Base-by-base conservation (phyloP, 2,329 filamentous ascomycete species). In the Ceratocystis harringtonii region DNA sequence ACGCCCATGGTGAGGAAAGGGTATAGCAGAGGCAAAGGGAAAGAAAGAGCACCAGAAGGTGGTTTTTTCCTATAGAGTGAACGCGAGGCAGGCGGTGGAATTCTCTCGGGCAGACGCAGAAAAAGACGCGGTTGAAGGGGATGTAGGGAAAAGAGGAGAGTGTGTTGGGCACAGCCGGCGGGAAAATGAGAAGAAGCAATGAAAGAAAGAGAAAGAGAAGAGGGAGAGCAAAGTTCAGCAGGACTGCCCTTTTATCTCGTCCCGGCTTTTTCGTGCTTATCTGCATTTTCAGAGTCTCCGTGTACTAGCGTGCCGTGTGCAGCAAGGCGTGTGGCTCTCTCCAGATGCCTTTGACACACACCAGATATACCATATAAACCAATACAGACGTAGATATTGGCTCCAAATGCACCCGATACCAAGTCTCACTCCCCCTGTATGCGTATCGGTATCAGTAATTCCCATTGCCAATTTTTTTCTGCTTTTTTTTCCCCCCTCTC, bases 1-100 rank as follows among this genome's bases (percentile, higher is more conserved):
- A 77, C 79, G 58, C 76, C 77, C 78, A 79, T 79, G 64, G 48
- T 71, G 67, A 19, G 1, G 32, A 43, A 22, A 17, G 15, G 8
- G 17, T 5, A 64, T 41, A 50, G 45, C 2, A n/a, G n/a, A 55
- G 52, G n/a, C 15, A 41, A 43, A 48, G 57, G 61, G 50, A 50
- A 41, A 57, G n/a, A 52, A 12, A 44, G 25, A 17, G 52, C 6
- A 64, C 22, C 15, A 57, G 28, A 57, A 30, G 15, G 28, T 0
- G 28, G 8, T 32, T 32, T 41, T 5, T 41, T 41, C 10, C 12
- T 41, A 3, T 15, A 12, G 12, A 41, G 36, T 5, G 36, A 15
- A 41, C 36, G 1, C 36, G 1, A 10, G 12, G 36, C 36, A 41
- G 15, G 36, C 15, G 15, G 36, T 41, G 10, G 36, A 41, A 41